Evolutionary conservation across 2,329 filamentous ascomycete genomes (phyloP).

Genomic region (Phaeosphaeria sp.): DNA sequence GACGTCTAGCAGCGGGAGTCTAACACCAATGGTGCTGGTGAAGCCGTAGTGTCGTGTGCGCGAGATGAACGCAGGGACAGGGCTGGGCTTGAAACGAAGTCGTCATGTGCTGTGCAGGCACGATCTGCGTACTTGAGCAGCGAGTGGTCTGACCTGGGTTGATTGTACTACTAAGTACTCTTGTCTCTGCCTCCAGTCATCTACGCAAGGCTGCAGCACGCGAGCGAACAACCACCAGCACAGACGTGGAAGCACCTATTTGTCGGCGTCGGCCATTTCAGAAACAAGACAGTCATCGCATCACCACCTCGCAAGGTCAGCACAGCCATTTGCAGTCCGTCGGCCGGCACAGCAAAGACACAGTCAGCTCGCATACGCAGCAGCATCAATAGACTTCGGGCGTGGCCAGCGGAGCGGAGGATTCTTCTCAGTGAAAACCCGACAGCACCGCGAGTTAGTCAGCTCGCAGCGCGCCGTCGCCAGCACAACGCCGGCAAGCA

Average conservation of each 20-base stretch:
- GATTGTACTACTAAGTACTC: conserved; percentile 6
- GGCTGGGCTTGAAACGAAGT: conserved; percentile 34
- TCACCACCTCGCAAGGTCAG: conserved; percentile 15
- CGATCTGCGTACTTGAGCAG: conserved; percentile 42
- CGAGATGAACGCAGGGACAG: conserved; percentile 41
- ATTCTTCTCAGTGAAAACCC: neutral
- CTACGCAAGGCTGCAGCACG: neutral
- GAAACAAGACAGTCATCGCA: neutral
- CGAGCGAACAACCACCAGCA: neutral
- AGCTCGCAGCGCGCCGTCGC: conserved; percentile 6
- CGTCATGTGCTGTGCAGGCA: conserved; percentile 30
- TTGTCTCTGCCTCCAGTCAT: conserved; percentile 17
- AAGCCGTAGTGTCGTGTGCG: conserved; percentile 32
- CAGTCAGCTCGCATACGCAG: conserved; percentile 33
- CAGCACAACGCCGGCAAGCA: conserved; percentile 1
- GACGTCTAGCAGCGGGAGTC: conserved; percentile 34
- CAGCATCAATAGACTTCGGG: neutral
- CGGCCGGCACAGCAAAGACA: conserved; percentile 18
- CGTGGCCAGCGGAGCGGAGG: neutral
- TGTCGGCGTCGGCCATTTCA: neutral
- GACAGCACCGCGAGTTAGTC: conserved; percentile 29
- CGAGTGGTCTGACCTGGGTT: conserved; percentile 33
- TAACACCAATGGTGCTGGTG: conserved; percentile 35
- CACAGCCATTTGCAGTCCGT: conserved; percentile 7
- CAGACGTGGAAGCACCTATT: neutral